Evolutionary conservation across 139 green algal genomes (phyloP).

Genomic region (Yamagishiella unicocca): DNA sequence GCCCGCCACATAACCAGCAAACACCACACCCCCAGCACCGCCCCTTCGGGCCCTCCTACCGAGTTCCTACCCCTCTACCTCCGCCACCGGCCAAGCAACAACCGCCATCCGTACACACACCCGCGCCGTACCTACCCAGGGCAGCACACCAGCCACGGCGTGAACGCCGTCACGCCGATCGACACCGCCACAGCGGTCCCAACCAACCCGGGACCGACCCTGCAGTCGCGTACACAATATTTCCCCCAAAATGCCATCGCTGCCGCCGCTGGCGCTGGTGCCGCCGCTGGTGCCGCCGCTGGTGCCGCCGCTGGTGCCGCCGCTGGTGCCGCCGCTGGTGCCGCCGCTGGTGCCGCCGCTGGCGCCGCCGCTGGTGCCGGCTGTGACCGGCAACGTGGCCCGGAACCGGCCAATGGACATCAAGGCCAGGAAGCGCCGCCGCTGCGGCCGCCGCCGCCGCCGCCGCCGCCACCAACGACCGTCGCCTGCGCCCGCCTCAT

Average conservation of each 20-base stretch:
- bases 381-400: too few relatives aligned
- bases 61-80: too few relatives aligned
- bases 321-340: background rate
- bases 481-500: background rate
- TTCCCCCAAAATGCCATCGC: too few relatives aligned
- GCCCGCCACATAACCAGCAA: too few relatives aligned
- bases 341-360: background rate
- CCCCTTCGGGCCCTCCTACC: too few relatives aligned
- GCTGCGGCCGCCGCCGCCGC: background rate
- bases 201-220: too few relatives aligned
- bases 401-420: background rate
- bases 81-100: too few relatives aligned
- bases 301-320: background rate
- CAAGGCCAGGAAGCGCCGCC: background rate
- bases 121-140: background rate
- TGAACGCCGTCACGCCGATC: background rate
- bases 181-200: constrained; percentile 12
- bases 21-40: too few relatives aligned
- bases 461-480: background rate
- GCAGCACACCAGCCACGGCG: constrained; percentile 8
- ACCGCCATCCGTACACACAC: background rate
- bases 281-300: background rate
- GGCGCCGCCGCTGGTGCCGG: background rate
- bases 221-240: too few relatives aligned
- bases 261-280: background rate